phyloP scores from a whole-genome alignment of 306 rosid species.

The Vigna radiata region DNA sequence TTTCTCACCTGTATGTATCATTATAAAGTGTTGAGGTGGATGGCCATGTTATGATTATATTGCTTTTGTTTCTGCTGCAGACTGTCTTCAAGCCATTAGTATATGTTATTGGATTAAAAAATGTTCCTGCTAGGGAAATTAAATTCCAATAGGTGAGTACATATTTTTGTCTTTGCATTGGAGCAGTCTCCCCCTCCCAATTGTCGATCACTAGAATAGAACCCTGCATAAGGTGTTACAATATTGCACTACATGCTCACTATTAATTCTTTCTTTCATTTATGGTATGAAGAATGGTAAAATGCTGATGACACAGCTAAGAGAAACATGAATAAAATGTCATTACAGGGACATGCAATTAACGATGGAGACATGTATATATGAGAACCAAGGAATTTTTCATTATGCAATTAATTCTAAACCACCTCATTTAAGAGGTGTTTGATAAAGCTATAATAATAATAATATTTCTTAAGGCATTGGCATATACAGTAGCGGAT shows the following conservation, averaged over 20 bases:
- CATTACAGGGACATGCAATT: conserved; percentile 52
- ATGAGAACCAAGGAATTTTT: conserved; percentile 45
- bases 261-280: conserved; percentile 21
- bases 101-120: conserved; percentile 38
- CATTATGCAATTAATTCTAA: conserved; percentile 47
- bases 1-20: conserved; percentile 5
- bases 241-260: not conserved
- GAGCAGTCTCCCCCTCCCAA: too few species aligned
- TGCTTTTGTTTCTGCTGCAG: conserved; percentile 50
- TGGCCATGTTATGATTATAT: conserved; percentile 25
- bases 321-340: conserved; percentile 46
- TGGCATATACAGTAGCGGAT: not conserved
- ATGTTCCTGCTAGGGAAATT: conserved; percentile 31
- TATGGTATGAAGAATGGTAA: conserved; percentile 19
- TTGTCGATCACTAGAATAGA: too few species aligned
- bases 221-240: not conserved
- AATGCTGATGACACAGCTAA: conserved; percentile 40
- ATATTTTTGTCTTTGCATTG: too few species aligned
- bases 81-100: conserved; percentile 29
- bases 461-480: not conserved
- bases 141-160: conserved; percentile 33
- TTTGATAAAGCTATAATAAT: conserved; percentile 42
- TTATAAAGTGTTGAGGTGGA: conserved; percentile 37
- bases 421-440: conserved; percentile 55
- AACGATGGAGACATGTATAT: conserved; percentile 28